A percentile compares a stretch with the other conserved stretches of the same genome.
These are phyloP conservation scores for Phaeoacremonium minimum DNA, from an alignment of 2,329 filamentous ascomycete species.

Conservation along the genomic window DNA sequence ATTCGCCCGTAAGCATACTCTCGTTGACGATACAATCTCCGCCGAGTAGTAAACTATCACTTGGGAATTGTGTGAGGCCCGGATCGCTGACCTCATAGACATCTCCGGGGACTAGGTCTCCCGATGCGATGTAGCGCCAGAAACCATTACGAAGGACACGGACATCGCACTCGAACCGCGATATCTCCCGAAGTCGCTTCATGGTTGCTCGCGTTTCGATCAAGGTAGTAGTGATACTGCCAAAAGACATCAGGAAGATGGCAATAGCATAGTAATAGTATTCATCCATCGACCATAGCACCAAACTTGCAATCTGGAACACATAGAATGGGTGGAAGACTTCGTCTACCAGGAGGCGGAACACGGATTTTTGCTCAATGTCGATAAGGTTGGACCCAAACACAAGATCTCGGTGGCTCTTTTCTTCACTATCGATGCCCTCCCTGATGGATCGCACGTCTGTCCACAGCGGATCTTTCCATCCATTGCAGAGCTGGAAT, in stretches of 20 bases:
- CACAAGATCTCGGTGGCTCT: conserved; percentile 74
- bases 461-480: conserved; percentile 91
- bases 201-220: conserved; percentile 92
- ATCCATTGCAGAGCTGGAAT: conserved; percentile 80
- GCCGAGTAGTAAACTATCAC: conserved; percentile 83
- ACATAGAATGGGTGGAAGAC: conserved; percentile 98
- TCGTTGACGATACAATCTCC: conserved; percentile 99
- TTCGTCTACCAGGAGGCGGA: conserved; percentile 85
- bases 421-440: conserved; percentile 86
- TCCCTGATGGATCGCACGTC: conserved; percentile 68
- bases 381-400: conserved; percentile 91
- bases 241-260: conserved; percentile 91
- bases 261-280: conserved; percentile 98
- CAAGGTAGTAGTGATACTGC: conserved; percentile 85
- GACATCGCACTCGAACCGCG: conserved; percentile 91
- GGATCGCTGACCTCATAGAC: conserved; percentile 97
- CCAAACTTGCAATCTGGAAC: conserved; percentile 90
- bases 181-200: conserved; percentile 85
- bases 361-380: conserved; percentile 82
- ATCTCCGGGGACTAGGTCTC: conserved; percentile 89
- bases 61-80: conserved; percentile 80
- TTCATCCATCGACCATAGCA: conserved; percentile 91
- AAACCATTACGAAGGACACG: conserved; percentile 92
- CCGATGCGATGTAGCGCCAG: conserved; percentile 84
- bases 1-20: conserved; percentile 98